phyloP scores from a whole-genome alignment of 2,329 filamentous ascomycete genomes.

The Pseudogymnoascus sp. region DNA sequence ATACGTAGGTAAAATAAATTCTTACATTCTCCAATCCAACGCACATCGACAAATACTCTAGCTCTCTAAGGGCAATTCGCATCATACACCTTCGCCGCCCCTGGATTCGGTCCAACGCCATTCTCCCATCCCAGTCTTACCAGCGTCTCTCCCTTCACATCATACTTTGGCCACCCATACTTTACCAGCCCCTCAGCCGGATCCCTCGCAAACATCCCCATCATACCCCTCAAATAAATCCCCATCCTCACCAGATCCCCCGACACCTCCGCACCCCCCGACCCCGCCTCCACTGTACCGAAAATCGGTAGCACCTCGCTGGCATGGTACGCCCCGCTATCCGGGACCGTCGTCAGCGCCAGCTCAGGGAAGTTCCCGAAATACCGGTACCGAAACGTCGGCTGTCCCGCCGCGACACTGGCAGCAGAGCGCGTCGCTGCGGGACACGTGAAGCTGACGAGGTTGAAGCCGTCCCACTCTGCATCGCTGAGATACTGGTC shows the following conservation, averaged over 20 bases:
- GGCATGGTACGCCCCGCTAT: conserved; percentile 30
- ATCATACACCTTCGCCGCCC: not conserved
- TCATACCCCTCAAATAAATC: conserved; percentile 31
- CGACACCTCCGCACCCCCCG: conserved; percentile 16
- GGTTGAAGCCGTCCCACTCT: not conserved
- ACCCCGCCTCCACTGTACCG: conserved; percentile 20
- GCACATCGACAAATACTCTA: too few relatives aligned
- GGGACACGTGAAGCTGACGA: conserved; percentile 30
- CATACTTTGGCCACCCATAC: conserved; percentile 28
- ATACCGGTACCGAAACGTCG: conserved; percentile 34
- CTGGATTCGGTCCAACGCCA: conserved; percentile 18
- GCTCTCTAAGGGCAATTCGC: not conserved
- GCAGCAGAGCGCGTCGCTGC: conserved; percentile 23
- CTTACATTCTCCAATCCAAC: too few relatives aligned
- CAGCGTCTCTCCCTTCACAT: conserved; percentile 19
- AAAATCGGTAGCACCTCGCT: conserved; percentile 31
- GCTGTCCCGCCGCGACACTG: conserved; percentile 22
- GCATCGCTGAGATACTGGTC: not conserved
- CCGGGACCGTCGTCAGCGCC: conserved; percentile 20
- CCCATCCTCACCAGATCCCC: conserved; percentile 25
- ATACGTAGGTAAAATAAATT: too few relatives aligned
- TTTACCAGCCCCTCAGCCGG: conserved; percentile 28
- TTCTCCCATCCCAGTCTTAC: conserved; percentile 26
- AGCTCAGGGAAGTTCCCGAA: conserved; percentile 32
- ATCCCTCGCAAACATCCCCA: conserved; percentile 34